Percentiles rank a stretch among this genome's conserved stretches.
These are phyloP conservation scores for Ramichloridium luteum DNA, from an alignment of 2,329 filamentous ascomycete genomes.

Conservation along the genomic window DNA sequence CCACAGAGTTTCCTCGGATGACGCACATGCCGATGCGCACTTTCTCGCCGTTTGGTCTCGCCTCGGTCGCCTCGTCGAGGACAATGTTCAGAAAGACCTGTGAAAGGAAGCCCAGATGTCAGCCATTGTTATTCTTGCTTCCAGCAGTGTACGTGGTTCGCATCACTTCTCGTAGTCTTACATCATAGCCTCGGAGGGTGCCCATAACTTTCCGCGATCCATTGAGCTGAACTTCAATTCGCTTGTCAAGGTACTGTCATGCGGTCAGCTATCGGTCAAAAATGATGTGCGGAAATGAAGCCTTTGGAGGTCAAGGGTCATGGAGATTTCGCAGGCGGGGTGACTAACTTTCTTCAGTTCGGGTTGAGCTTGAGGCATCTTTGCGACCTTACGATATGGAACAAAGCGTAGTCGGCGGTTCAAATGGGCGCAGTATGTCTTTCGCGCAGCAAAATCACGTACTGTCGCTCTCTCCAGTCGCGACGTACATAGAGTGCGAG, in stretches of 20 bases:
- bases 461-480: no score
- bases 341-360: slow-evolving; percentile 85
- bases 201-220: slow-evolving; percentile 96
- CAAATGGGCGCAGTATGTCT: no score
- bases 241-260: slow-evolving; percentile 91
- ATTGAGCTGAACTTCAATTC: slow-evolving; percentile 94
- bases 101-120: no score
- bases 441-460: no score
- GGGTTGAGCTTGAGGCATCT: slow-evolving; percentile 97
- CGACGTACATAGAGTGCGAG: no score
- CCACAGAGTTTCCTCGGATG: slow-evolving; percentile 93
- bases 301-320: slow-evolving; percentile 1
- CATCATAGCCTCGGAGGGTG: slow-evolving; percentile 89
- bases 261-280: slow-evolving; percentile 2
- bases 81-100: slow-evolving; percentile 98
- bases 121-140: no score
- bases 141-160: background rate
- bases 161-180: slow-evolving; percentile 38
- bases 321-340: background rate
- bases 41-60: slow-evolving; percentile 86
- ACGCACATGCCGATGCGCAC: slow-evolving; percentile 61
- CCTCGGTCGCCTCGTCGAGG: slow-evolving; percentile 89
- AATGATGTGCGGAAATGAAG: slow-evolving; percentile 1
- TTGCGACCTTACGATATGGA: no score
- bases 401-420: no score